These are phyloP conservation scores for Lentinula edodes DNA, from an alignment of 768 basidiomycete genomes.

Conservation along the genomic window DNA sequence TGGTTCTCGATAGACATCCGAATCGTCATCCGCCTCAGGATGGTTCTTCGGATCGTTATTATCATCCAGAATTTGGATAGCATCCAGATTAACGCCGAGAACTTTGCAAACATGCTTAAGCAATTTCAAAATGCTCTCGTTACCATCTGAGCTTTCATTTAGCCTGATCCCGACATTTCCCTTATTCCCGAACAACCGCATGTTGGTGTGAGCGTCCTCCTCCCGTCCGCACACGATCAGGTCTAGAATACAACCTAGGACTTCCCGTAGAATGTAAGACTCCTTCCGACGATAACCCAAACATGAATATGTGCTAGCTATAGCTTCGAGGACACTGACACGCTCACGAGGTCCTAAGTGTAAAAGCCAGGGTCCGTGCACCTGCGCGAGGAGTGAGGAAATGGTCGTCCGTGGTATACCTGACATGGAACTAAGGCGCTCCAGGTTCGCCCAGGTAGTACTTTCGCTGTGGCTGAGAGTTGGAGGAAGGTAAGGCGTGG, in stretches of 20 bases:
- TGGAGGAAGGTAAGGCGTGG: slow-evolving; percentile 54
- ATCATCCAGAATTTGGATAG: slow-evolving; percentile 47
- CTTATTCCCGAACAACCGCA: slow-evolving; percentile 27
- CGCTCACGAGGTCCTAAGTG: slow-evolving; percentile 76
- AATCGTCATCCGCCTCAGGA: slow-evolving; percentile 34
- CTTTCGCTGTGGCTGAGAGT: slow-evolving; percentile 42
- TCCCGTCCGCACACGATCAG: slow-evolving; percentile 81
- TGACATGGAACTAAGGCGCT: slow-evolving; percentile 63
- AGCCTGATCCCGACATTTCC: slow-evolving; percentile 67
- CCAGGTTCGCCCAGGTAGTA: slow-evolving; percentile 46
- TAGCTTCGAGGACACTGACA: slow-evolving; percentile 60
- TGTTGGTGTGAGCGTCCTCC: slow-evolving; percentile 50
- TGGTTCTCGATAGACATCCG: slow-evolving; percentile 38
- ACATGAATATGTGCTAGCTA: slow-evolving; percentile 72
- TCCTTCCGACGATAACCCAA: slow-evolving; percentile 88
- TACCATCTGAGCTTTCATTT: slow-evolving; percentile 73
- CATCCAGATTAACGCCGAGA: slow-evolving; percentile 78
- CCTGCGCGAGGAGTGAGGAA: slow-evolving; percentile 56
- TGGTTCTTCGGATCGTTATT: slow-evolving; percentile 16
- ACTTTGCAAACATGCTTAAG: slow-evolving; percentile 71
- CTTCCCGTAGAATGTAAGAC: slow-evolving; percentile 78
- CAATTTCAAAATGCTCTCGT: slow-evolving; percentile 71
- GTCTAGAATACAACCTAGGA: slow-evolving; percentile 80
- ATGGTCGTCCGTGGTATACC: slow-evolving; percentile 68
- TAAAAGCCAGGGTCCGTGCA: slow-evolving; percentile 84